Base-by-base conservation (phyloP, 805 yeast species). In the Candida boleticola region DNA sequence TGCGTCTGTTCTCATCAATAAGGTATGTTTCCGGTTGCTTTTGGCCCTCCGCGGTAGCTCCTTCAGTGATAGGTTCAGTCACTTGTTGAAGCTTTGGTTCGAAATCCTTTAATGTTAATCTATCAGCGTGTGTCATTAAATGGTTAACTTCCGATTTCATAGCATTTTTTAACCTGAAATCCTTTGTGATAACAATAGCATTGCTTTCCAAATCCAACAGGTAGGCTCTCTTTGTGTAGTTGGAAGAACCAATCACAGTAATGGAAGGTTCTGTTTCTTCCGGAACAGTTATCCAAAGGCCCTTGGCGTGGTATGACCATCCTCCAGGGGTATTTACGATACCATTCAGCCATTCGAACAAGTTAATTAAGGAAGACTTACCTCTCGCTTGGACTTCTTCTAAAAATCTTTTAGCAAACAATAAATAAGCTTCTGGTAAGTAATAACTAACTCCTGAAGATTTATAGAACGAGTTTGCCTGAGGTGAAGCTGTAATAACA, bases 231-330 rank as follows among this genome's bases (percentile, higher is more conserved):
- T 84, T 79, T 0, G 99, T 93, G 61, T 89, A 93, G 60, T 93
- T 93, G 0, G 97, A 89, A 0, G 96, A 87, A 0, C 99, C 99
- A 38, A 93, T 74, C 5, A 90, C 79, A 0, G 97, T 87, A 10
- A 88, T 64, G 16, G 83, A 73, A 1, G 97, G 97, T 10, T 58
- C 55, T 0, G 52, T 47, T 36, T 80, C 84, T 2, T 64, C 71
- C 0, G 89, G 85, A 10, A 71, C 68, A 6, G 78, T 71, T 0
- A 87, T 64, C 98, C 98, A 93, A 3, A 92, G 66, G 1, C 99
- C 99, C 58, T 93, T 93, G 11, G 99, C 98, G 58, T 93, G 99
- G 61, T 93, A 93, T 0, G 97, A 87, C 98, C 99, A 92, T 1
- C 99, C 99, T 22, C 71, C 76, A 0, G 82, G 76, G 5, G 85